phyloP scores from a whole-genome alignment of 2,329 filamentous ascomycete genomes.

The Sclerotinia trifoliorum region DNA sequence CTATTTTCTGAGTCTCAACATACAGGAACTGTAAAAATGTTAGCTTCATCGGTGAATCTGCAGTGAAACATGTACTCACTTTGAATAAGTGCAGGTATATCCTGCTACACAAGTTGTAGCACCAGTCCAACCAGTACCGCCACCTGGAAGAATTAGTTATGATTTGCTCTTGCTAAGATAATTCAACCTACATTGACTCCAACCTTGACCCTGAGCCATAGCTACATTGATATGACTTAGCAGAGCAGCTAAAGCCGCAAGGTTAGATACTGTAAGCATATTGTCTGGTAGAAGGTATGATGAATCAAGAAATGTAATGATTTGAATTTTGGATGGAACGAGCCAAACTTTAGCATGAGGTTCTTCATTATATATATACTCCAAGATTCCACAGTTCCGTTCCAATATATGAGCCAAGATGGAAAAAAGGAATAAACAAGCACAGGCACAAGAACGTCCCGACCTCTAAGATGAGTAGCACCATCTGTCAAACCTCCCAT shows the following conservation, averaged over 20 bases:
- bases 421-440: conserved; percentile 4
- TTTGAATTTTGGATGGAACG: background rate
- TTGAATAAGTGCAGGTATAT: conserved; percentile 32
- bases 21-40: conserved; percentile 11
- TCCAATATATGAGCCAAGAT: background rate
- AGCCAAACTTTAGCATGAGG: background rate
- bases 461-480: background rate
- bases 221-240: conserved; percentile 29
- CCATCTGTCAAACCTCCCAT: background rate
- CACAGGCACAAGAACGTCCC: background rate
- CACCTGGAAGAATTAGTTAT: conserved; percentile 31
- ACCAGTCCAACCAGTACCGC: conserved; percentile 37
- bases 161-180: background rate
- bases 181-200: conserved; percentile 29
- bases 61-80: conserved; percentile 18
- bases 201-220: conserved; percentile 27
- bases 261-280: conserved; percentile 29
- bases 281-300: conserved; percentile 8
- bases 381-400: background rate
- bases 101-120: conserved; percentile 38
- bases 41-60: background rate
- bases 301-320: background rate
- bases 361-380: conserved; percentile 1
- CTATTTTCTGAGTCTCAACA: background rate
- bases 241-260: conserved; percentile 29